These are phyloP conservation scores for Lasiosphaeriaceae sp. DNA, from an alignment of 495 filamentous ascomycete species.

Conservation along the genomic window DNA sequence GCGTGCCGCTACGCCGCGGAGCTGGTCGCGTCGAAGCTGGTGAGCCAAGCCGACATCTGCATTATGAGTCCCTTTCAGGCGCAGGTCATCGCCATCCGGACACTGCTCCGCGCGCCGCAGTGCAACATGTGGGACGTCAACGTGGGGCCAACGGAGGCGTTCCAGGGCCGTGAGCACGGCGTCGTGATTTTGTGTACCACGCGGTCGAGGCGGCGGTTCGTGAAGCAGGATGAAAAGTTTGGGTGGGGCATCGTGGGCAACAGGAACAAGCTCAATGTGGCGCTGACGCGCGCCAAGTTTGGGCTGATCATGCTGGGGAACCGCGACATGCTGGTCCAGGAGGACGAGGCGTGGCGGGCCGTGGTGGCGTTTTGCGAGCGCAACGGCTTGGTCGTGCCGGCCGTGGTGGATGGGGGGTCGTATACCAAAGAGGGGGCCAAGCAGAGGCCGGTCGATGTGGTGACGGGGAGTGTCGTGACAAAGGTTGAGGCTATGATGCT, in stretches of 20 bases:
- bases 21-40: conserved; percentile 33
- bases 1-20: conserved; percentile 39
- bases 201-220: conserved; percentile 42
- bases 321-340: conserved; percentile 34
- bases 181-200: conserved; percentile 57
- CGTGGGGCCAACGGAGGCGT: conserved; percentile 56
- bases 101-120: conserved; percentile 17
- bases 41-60: conserved; percentile 42
- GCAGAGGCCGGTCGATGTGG: too few relatives aligned
- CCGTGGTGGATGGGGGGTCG: too few relatives aligned
- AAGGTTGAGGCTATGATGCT: too few relatives aligned
- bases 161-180: conserved; percentile 50
- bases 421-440: too few relatives aligned
- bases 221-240: conserved; percentile 38
- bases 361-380: conserved; percentile 46
- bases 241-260: conserved; percentile 47
- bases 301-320: conserved; percentile 52
- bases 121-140: conserved; percentile 39
- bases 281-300: conserved; percentile 52
- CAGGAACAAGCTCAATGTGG: conserved; percentile 49
- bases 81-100: conserved; percentile 46
- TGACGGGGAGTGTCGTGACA: too few relatives aligned
- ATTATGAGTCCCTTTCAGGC: conserved; percentile 55
- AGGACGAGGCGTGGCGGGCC: conserved; percentile 40
- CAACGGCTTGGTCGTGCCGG: conserved; percentile 34